Evolutionary conservation across 306 rosid genomes (phyloP), one percentile per base, ranked within the genome.

Genomic region (Quercus alba): DNA sequence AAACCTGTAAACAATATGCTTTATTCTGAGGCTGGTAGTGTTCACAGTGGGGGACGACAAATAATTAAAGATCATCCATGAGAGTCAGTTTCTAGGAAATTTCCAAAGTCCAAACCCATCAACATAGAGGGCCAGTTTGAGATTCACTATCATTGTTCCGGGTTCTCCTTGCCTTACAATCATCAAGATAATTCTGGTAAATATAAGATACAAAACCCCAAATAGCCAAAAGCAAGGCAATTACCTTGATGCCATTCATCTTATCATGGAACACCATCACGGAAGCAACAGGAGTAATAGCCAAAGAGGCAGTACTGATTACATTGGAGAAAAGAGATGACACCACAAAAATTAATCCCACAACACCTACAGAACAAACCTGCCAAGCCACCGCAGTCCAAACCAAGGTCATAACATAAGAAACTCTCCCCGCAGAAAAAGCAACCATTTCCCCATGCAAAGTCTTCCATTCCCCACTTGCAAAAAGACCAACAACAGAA

Each of bases 301-400:
- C 97, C 83, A 94, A 82, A 54, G 99, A 91, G 59, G 90, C 80
- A 4, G 97, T 94, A 73, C 99, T 94, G 31, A 94, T 94, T 23
- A 91, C 97, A 76, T 94, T 94, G 4, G 99, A 94, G 88, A 90
- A 94, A 26, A 94, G 93, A 52, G 99, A 90, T 69, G 99, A 92
- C 26, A 91, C 97, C 66, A 91, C 70, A 66, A 93, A 94, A 58
- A 94, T 91, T 81, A 94, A 85, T 30, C 95, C 97, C 80, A 94
- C 95, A 28, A 93, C 97, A 62, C 97, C 97, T 78, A 94, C 97
- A 23, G 97, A 87, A 83, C 97, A 90, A 56, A 91, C 81, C 85
- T 94, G 97, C 97, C 99, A 94, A 13, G 97, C 88, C 62, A 93
- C 68, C 1, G 97, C 93, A 0, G 97, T 89, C 87, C 94, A 83